A percentile compares a stretch with the other conserved stretches of the same genome.
phyloP scores from a whole-genome alignment of 2,329 filamentous ascomycete species.

The Calonectria multiphialidica region DNA sequence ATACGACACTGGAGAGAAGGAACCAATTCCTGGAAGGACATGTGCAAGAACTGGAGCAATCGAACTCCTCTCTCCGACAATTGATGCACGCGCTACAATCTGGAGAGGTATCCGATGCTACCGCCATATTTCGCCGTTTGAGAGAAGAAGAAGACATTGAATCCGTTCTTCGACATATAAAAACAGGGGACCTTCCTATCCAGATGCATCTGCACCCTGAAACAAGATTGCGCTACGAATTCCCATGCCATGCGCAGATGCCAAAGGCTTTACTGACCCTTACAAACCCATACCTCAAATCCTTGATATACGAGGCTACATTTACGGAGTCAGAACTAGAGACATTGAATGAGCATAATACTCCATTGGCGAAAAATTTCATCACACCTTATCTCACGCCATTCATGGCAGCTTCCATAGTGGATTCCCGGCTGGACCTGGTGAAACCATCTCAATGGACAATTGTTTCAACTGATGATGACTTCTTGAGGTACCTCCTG shows the following conservation, averaged over 20 bases:
- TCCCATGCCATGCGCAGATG: background rate
- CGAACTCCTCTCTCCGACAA: background rate
- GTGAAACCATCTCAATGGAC: background rate
- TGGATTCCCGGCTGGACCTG: background rate
- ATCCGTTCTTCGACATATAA: constrained; percentile 33
- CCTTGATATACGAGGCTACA: background rate
- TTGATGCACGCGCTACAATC: background rate
- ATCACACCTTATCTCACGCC: background rate
- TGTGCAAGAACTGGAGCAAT: background rate
- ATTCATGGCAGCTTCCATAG: background rate
- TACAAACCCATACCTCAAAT: background rate
- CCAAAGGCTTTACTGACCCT: background rate
- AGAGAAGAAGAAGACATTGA: background rate
- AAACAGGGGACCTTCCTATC: background rate
- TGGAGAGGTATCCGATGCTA: background rate
- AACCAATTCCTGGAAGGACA: background rate
- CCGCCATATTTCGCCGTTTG: background rate
- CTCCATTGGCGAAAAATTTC: background rate
- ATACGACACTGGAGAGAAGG: background rate
- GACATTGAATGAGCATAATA: background rate
- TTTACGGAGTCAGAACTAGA: background rate
- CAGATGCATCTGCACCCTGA: background rate
- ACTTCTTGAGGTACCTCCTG: background rate
- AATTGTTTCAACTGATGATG: background rate
- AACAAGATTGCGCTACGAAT: background rate